Evolutionary conservation across 208 protist species (phyloP).

Genomic region (Leishmania major): DNA sequence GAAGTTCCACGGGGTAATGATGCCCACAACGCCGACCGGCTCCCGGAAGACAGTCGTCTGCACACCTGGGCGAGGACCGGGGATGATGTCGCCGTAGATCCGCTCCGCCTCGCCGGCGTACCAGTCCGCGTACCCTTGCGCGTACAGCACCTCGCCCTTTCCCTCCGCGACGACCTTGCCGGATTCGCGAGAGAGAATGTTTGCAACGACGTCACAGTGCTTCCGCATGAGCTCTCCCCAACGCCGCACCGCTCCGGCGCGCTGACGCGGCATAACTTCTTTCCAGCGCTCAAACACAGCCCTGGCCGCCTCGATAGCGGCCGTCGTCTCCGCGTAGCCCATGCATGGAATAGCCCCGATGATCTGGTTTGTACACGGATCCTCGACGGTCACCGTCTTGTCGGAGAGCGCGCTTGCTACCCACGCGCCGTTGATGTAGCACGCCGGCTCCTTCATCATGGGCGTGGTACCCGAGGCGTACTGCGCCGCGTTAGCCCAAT

Average conservation of each 20-base stretch:
- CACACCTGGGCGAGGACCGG: slow-evolving; percentile 46
- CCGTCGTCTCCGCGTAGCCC: slow-evolving; percentile 44
- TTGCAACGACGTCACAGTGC: slow-evolving; percentile 49
- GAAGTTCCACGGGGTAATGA: slow-evolving; percentile 95
- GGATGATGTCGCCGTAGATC: slow-evolving; percentile 81
- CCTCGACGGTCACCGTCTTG: slow-evolving; percentile 59
- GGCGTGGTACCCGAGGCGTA: slow-evolving; percentile 37
- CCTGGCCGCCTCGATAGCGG: slow-evolving; percentile 64
- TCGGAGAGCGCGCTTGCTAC: slow-evolving; percentile 23
- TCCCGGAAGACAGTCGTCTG: slow-evolving; percentile 73
- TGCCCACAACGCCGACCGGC: slow-evolving; percentile 83
- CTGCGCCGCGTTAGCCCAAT: slow-evolving; percentile 38
- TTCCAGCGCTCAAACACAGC: slow-evolving; percentile 69
- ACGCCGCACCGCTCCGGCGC: slow-evolving; percentile 61
- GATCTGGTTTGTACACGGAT: slow-evolving; percentile 72
- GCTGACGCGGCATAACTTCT: slow-evolving; percentile 58
- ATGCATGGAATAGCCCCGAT: slow-evolving; percentile 68
- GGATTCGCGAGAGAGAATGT: slow-evolving; percentile 76
- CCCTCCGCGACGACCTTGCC: slow-evolving; percentile 84
- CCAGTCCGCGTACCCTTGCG: slow-evolving; percentile 76
- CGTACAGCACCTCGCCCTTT: slow-evolving; percentile 70
- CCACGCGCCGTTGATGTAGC: slow-evolving; percentile 76
- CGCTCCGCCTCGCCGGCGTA: slow-evolving; percentile 87
- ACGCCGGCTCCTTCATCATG: slow-evolving; percentile 47
- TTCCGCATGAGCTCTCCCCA: slow-evolving; percentile 70